These are phyloP conservation scores for Yarrowia sp. DNA, from an alignment of 805 yeast species.

Conservation along the genomic window DNA sequence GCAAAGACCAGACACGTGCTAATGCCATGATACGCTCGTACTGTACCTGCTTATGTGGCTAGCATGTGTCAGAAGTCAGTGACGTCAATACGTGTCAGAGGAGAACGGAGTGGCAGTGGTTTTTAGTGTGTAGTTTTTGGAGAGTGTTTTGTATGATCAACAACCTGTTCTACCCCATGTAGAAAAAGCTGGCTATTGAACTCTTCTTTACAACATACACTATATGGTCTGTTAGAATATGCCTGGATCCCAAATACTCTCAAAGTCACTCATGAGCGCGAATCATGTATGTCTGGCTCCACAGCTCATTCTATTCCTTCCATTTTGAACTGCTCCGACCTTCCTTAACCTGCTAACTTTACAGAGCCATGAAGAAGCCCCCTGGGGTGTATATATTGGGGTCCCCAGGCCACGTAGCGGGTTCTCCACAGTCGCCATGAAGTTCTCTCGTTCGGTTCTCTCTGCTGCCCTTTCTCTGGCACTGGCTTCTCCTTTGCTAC, in stretches of 20 bases:
- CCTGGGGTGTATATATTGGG: not conserved
- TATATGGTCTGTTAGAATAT: not conserved
- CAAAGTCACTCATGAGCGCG: not conserved
- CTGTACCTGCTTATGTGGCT: constrained; percentile 15
- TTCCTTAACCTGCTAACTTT: not conserved
- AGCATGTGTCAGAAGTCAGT: not conserved
- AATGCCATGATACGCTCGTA: not conserved
- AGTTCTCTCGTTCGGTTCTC: constrained; percentile 27
- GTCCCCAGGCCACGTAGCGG: constrained; percentile 10
- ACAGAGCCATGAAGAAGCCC: not conserved
- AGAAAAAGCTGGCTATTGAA: not conserved
- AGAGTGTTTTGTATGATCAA: too few species aligned
- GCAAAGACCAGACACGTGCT: not conserved
- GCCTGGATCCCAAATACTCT: not conserved
- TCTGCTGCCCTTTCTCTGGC: constrained; percentile 23
- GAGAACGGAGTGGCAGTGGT: too few species aligned
- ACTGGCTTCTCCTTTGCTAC: constrained; percentile 31
- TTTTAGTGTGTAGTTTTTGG: too few species aligned
- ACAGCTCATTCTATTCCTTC: constrained; percentile 1
- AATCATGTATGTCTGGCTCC: not conserved
- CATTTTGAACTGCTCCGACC: constrained; percentile 5
- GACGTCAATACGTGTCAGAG: not conserved
- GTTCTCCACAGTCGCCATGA: constrained; percentile 25
- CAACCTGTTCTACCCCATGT: too few species aligned
- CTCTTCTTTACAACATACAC: not conserved